Percentiles rank a stretch among this genome's conserved stretches.
Conservation (phyloP, 2,329 filamentous ascomycete genomes). For the Ophiostoma australiae region DNA sequence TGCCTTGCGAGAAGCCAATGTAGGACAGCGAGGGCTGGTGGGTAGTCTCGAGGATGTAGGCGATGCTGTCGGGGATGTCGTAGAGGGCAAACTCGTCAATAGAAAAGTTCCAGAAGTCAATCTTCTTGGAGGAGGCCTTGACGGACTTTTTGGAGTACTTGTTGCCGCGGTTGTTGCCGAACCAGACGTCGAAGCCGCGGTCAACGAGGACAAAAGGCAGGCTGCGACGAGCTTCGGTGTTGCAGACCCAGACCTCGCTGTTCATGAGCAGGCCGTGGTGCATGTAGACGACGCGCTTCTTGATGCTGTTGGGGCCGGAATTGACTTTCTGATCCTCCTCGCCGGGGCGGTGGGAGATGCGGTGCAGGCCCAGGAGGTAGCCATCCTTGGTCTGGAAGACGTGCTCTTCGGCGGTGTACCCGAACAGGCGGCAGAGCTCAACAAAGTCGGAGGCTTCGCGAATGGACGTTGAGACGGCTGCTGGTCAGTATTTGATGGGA, state of each 20-base stretch:
- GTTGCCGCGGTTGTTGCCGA: conserved; percentile 97
- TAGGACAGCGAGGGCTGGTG: conserved; percentile 82
- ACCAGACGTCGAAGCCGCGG: conserved; percentile 91
- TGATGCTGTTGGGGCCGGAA: conserved; percentile 58
- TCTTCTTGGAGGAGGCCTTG: conserved; percentile 65
- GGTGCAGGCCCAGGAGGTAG: conserved; percentile 84
- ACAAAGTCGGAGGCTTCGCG: conserved; percentile 87
- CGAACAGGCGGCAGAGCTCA: conserved; percentile 85
- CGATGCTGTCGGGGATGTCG: conserved; percentile 92
- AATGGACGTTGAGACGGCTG: conserved; percentile 67
- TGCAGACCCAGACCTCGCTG: conserved; percentile 94
- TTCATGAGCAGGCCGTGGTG: conserved; percentile 98
- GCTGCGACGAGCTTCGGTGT: conserved; percentile 79
- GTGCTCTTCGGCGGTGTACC: conserved; percentile 93
- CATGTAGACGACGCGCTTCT: conserved; percentile 85
- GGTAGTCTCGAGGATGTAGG: conserved; percentile 83
- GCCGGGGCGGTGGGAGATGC: conserved; percentile 74
- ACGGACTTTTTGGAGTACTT: conserved; percentile 98
- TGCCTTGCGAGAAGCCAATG: conserved; percentile 95
- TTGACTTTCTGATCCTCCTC: conserved; percentile 80
- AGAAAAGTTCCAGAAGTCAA: conserved; percentile 92
- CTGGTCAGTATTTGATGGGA: conserved; percentile 31
- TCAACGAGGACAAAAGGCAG: conserved; percentile 87
- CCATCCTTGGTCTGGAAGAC: conserved; percentile 92
- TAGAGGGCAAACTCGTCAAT: conserved; percentile 98